A percentile compares a stretch with the other conserved stretches of the same genome.
Conservation (phyloP, 345 rosid genomes). For the Salix arbutifolia region DNA sequence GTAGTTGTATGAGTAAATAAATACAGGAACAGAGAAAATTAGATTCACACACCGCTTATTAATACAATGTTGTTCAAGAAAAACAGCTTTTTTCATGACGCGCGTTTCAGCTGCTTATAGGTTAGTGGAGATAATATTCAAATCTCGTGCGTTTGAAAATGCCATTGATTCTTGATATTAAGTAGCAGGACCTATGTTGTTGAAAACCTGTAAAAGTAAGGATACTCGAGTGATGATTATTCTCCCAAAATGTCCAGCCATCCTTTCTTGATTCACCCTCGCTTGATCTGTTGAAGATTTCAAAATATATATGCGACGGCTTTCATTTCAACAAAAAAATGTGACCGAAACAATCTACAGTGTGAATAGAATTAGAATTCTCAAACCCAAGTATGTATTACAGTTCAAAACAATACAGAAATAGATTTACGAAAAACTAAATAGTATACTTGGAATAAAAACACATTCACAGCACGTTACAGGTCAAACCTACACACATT, state of each 20-base stretch:
- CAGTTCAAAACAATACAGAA: too few relatives aligned
- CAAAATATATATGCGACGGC: not conserved
- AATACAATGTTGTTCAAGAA: not conserved
- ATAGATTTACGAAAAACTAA: too few relatives aligned
- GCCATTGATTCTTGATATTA: constrained; percentile 11
- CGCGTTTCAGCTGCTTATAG: not conserved
- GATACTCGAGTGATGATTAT: constrained; percentile 13
- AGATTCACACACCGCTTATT: not conserved
- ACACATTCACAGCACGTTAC: too few relatives aligned
- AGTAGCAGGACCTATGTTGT: constrained; percentile 4
- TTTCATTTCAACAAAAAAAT: not conserved
- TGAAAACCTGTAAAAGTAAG: constrained; percentile 22
- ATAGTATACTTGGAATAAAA: too few relatives aligned
- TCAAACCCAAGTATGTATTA: too few relatives aligned
- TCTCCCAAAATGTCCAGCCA: constrained; percentile 17
- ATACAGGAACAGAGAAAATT: not conserved
- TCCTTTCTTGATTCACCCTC: not conserved
- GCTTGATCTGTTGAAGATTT: not conserved
- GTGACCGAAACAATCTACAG: too few relatives aligned
- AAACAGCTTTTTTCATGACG: not conserved
- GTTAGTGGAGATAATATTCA: constrained; percentile 8
- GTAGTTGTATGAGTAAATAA: too few relatives aligned
- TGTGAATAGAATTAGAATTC: too few relatives aligned
- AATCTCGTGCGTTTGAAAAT: not conserved
- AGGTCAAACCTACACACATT: too few relatives aligned